These are phyloP conservation scores for Petunia secreta DNA, from an alignment of 257 asterid species.

Conservation along the genomic window DNA sequence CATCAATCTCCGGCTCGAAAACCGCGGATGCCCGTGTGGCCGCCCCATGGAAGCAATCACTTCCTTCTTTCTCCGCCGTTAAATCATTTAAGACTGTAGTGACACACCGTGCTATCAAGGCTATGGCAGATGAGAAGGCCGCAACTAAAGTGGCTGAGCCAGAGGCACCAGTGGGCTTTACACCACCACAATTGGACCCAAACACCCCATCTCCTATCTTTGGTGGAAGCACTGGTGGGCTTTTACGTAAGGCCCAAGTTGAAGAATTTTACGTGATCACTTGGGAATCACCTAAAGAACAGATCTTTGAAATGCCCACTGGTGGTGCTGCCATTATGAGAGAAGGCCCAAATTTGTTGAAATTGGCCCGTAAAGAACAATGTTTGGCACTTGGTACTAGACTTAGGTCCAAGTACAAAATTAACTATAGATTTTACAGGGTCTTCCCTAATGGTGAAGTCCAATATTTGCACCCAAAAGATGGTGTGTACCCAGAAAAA, in stretches of 20 bases:
- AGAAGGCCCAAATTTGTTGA: slow-evolving; percentile 81
- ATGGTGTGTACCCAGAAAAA: slow-evolving; percentile 96
- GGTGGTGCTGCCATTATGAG: slow-evolving; percentile 99
- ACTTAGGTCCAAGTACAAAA: slow-evolving; percentile 91
- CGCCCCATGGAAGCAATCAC: slow-evolving; percentile 50
- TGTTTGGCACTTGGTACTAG: slow-evolving; percentile 86
- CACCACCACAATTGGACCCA: slow-evolving; percentile 87
- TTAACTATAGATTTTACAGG: slow-evolving; percentile 82
- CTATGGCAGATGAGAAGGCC: slow-evolving; percentile 54
- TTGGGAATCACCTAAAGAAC: slow-evolving; percentile 93
- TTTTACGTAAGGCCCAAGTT: slow-evolving; percentile 78
- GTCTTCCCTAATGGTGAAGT: slow-evolving; percentile 95
- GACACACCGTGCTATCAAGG: slow-evolving; percentile 51
- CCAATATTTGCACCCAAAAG: slow-evolving; percentile 95
- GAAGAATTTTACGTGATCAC: slow-evolving; percentile 94
- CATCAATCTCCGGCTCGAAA: slow-evolving; percentile 44
- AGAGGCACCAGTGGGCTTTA: slow-evolving; percentile 79
- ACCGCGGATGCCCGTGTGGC: slow-evolving; percentile 39
- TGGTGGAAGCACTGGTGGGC: slow-evolving; percentile 92
- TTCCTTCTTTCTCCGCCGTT: slow-evolving; percentile 39
- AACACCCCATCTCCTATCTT: slow-evolving; percentile 95
- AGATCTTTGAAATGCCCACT: slow-evolving; percentile 92
- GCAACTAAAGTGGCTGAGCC: slow-evolving; percentile 31
- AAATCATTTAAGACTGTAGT: slow-evolving; percentile 28
- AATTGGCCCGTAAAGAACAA: slow-evolving; percentile 90